Percentiles rank a stretch among this genome's conserved stretches.
Conservation (phyloP, 2,329 filamentous ascomycete species). For the Karstenula rhodostoma region DNA sequence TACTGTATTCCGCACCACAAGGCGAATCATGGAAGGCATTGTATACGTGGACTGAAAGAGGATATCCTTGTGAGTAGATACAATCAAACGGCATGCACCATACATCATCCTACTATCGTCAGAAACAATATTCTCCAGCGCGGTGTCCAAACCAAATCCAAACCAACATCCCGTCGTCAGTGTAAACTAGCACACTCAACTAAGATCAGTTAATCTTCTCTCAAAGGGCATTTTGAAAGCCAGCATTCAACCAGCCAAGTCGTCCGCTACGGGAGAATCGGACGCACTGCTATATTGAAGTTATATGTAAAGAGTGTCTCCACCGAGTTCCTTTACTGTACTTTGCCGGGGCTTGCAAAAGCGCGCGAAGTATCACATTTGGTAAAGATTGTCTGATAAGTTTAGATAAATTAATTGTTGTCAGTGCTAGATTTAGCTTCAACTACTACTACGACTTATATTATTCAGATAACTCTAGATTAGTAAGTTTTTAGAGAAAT, state of each 20-base stretch:
- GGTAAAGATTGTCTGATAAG: no score
- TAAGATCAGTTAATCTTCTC: neutral
- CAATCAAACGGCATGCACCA: neutral
- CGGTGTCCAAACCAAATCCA: neutral
- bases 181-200: neutral
- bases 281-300: no score
- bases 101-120: neutral
- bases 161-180: neutral
- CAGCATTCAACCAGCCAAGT: neutral
- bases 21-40: constrained; percentile 36
- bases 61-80: neutral
- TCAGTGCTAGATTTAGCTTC: no score
- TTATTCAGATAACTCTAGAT: no score
- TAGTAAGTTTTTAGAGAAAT: no score
- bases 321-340: no score
- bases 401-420: no score
- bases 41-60: constrained; percentile 27
- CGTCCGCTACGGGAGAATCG: neutral
- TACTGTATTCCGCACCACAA: constrained; percentile 34
- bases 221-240: neutral
- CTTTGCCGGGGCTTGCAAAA: no score
- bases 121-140: neutral
- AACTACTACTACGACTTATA: no score
- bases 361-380: no score
- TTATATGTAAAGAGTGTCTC: no score